A percentile compares a stretch with the other conserved stretches of the same genome.
Evolutionary conservation across 1,284 basidiomycete species (phyloP).

Genomic region (Sporisorium iseilematis-ciliati): DNA sequence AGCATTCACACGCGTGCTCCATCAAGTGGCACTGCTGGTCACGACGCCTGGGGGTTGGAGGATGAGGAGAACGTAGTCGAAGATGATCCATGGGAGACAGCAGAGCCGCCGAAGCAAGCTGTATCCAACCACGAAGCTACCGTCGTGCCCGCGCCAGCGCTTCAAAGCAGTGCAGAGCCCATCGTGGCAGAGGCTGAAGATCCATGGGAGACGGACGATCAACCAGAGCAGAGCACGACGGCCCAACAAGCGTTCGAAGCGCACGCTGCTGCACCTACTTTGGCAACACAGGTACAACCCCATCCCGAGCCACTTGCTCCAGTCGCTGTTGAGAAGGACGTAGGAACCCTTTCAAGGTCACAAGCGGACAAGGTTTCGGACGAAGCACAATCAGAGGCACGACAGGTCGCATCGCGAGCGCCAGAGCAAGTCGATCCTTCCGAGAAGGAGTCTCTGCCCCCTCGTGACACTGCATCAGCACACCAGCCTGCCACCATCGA

Average conservation of each 20-base stretch:
- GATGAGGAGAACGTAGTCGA: slow-evolving; percentile 15
- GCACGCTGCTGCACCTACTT: neutral
- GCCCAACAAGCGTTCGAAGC: neutral
- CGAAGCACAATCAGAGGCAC: neutral
- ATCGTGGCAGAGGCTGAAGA: slow-evolving; percentile 8
- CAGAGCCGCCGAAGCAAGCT: neutral
- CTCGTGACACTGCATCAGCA: neutral
- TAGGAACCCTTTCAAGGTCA: neutral
- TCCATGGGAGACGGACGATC: slow-evolving; percentile 11
- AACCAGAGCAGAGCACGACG: neutral
- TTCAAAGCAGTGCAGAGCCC: neutral
- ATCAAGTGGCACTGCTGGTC: neutral
- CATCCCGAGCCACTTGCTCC: neutral
- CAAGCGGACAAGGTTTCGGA: neutral
- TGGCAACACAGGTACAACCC: neutral
- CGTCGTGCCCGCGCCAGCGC: neutral
- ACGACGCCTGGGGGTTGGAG: slow-evolving; percentile 27
- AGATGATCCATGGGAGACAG: slow-evolving; percentile 26
- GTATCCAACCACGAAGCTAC: neutral
- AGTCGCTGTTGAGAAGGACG: neutral
- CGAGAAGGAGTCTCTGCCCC: neutral
- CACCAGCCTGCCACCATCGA: neutral
- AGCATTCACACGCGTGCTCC: neutral
- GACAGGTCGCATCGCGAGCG: neutral
- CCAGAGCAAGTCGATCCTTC: neutral